phyloP scores from a whole-genome alignment of 768 basidiomycete genomes.

The Pleurotus giganteus region DNA sequence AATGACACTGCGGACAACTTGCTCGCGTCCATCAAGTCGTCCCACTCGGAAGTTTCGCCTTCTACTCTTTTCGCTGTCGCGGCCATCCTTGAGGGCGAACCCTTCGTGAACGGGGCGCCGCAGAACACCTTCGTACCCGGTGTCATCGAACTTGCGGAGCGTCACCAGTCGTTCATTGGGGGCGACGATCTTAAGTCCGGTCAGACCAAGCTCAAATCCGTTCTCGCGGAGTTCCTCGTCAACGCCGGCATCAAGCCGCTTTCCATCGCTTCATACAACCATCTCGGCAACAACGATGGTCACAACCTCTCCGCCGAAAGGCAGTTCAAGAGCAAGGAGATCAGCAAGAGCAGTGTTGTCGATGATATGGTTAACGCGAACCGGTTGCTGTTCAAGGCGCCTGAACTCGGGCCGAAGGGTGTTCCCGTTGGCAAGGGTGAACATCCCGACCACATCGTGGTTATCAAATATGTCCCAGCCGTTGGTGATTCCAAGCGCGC shows the following conservation, averaged over 20 bases:
- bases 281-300: slow-evolving; percentile 98
- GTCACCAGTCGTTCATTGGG: slow-evolving; percentile 87
- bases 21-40: slow-evolving; percentile 74
- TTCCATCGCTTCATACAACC: slow-evolving; percentile 97
- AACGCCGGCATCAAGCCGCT: slow-evolving; percentile 98
- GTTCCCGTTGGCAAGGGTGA: slow-evolving; percentile 74
- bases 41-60: slow-evolving; percentile 94
- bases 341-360: slow-evolving; percentile 94
- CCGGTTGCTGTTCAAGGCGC: slow-evolving; percentile 84
- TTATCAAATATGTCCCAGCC: slow-evolving; percentile 96
- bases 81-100: slow-evolving; percentile 90
- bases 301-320: slow-evolving; percentile 85
- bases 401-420: slow-evolving; percentile 51
- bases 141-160: slow-evolving; percentile 89
- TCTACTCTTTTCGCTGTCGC: slow-evolving; percentile 96
- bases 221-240: slow-evolving; percentile 97
- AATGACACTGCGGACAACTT: slow-evolving; percentile 93
- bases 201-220: slow-evolving; percentile 96
- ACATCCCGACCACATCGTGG: slow-evolving; percentile 95
- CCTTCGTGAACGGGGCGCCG: slow-evolving; percentile 96
- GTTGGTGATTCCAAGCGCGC: slow-evolving; percentile 98
- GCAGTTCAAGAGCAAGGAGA: slow-evolving; percentile 99
- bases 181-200: slow-evolving; percentile 98
- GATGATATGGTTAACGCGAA: slow-evolving; percentile 98
- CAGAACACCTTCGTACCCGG: slow-evolving; percentile 99